Conservation (phyloP, 2,329 filamentous ascomycete species). For the Cytospora paraplurivora region DNA sequence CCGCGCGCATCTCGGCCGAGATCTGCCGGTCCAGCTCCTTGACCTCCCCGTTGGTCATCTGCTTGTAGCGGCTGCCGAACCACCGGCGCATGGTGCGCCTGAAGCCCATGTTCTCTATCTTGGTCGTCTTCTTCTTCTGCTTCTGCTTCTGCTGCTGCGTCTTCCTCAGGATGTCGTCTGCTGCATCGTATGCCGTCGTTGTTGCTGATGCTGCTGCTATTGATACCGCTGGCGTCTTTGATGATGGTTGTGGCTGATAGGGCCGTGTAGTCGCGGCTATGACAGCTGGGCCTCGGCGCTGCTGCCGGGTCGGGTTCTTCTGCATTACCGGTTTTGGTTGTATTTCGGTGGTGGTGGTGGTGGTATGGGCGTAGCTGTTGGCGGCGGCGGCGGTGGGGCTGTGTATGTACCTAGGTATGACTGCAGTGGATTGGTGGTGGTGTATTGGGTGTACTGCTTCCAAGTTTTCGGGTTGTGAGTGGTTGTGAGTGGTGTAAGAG, state of each 20-base stretch:
- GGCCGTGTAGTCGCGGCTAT: slow-evolving; percentile 3
- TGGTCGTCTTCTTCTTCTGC: too few relatives aligned
- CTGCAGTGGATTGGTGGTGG: too few relatives aligned
- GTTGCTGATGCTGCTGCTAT: background rate
- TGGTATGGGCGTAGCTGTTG: background rate
- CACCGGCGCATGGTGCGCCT: slow-evolving; percentile 19
- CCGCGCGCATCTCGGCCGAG: slow-evolving; percentile 9
- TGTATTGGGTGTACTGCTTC: too few relatives aligned
- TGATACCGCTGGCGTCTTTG: too few relatives aligned
- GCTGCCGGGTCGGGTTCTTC: slow-evolving; percentile 12
- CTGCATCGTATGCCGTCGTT: background rate
- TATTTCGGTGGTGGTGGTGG: background rate
- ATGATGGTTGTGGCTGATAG: too few relatives aligned
- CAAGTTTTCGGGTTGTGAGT: too few relatives aligned
- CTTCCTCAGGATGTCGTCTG: slow-evolving; percentile 17
- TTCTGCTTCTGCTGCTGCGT: slow-evolving; percentile 3
- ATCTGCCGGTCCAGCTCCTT: slow-evolving; percentile 12
- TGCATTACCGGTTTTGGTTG: slow-evolving; percentile 13
- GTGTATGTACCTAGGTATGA: background rate
- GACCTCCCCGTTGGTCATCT: slow-evolving; percentile 16
- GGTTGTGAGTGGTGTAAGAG: too few relatives aligned
- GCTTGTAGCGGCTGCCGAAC: slow-evolving; percentile 20
- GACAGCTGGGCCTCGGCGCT: slow-evolving; percentile 9
- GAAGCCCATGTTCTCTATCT: background rate
- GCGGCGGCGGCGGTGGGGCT: background rate